phyloP scores from a whole-genome alignment of 768 basidiomycete species.

The Leucocoprinus birnbaumii region DNA sequence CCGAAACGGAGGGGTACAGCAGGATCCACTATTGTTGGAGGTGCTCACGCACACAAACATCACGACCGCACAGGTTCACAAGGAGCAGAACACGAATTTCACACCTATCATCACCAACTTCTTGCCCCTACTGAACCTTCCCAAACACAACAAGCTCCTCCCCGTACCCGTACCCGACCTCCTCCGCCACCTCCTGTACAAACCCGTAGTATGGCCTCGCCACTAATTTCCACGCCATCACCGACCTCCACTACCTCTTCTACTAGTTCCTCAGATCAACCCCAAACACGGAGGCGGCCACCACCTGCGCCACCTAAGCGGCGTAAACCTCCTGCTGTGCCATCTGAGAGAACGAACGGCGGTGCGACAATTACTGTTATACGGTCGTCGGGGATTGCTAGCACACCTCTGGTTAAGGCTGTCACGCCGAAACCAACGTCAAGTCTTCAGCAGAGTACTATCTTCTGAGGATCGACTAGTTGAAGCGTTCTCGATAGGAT shows the following conservation, averaged over 20 bases:
- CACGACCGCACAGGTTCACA: constrained; percentile 3
- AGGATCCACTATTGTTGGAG: constrained; percentile 6
- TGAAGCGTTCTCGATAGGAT: background rate
- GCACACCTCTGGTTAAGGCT: background rate
- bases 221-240: constrained; percentile 9
- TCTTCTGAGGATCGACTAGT: constrained; percentile 1
- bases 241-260: constrained; percentile 10
- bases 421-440: constrained; percentile 26
- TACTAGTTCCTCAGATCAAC: constrained; percentile 15
- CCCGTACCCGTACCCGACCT: constrained; percentile 10
- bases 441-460: constrained; percentile 18
- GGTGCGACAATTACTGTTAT: constrained; percentile 64
- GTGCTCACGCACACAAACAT: constrained; percentile 4
- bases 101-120: constrained; percentile 5
- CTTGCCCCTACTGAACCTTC: constrained; percentile 9
- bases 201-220: background rate
- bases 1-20: constrained; percentile 16
- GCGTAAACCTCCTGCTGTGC: constrained; percentile 71
- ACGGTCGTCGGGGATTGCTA: constrained; percentile 32
- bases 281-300: constrained; percentile 35
- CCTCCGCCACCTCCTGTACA: constrained; percentile 11
- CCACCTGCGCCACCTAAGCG: constrained; percentile 68
- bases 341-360: constrained; percentile 43
- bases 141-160: constrained; percentile 12
- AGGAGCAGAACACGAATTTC: constrained; percentile 2